Base-by-base conservation (phyloP, 441 rosid genomes). In the Metrosideros polymorpha region DNA sequence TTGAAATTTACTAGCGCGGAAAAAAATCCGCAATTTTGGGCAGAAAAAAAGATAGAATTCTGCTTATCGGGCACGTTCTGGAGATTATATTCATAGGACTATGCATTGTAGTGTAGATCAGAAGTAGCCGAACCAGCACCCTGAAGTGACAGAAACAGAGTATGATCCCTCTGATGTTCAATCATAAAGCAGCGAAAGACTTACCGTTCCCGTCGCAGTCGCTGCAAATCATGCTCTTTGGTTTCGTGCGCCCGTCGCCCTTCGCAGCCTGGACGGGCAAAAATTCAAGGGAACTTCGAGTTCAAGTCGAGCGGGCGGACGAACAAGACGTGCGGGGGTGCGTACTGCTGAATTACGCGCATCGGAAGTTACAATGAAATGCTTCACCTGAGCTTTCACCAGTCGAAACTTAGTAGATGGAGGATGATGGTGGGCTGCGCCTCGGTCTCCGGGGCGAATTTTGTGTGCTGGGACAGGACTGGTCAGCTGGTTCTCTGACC, bases 151-250 rank as follows among this genome's bases (percentile, higher is more conserved):
- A 22, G 47, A 22, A 22, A 22, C 5, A 71, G n/a, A 10, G n/a
- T 3, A 12, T 25, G 7, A 22, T 39, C 9, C 25, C 79, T 71
- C 47, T 3, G 79, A 71, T 22, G 17, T 39, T 71, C 79, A 22
- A 71, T 22, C n/a, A 39, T 47, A 39, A 3, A 6, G 47, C 47
- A 71, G n/a, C 79, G 6, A 22, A 4, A n/a, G 10, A 17, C 56
- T 86, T 90, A 91, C 94, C 95, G 84, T 92, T 92, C 83, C 94
- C 94, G 63, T 90, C 92, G 76, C 94, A 93, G 82, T 92, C 88
- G 82, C 53, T 82, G 88, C 96, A 92, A 3, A 94, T 76, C 30
- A 94, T 89, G 85, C 94, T 94, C 45, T 88, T 92, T 4, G 89
- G 90, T 55, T 92, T 91, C 50, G 91, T 88, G 76, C 82, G 91